Percentiles rank a stretch among this genome's conserved stretches.
Evolutionary conservation across 768 basidiomycete genomes (phyloP).

Genomic region (Infundibulicybe gibba): DNA sequence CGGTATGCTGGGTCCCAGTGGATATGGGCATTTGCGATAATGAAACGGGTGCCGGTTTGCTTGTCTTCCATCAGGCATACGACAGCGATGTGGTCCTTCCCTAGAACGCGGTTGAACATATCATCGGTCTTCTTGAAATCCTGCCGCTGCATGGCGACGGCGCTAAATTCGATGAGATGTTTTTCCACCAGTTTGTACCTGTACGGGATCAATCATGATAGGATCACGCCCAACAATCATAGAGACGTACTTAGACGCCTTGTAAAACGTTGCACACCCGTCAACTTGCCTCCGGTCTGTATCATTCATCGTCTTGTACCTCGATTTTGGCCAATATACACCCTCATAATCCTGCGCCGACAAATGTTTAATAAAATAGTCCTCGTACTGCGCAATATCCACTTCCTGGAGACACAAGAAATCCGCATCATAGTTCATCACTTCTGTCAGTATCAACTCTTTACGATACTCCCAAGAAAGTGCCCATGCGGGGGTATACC

Average conservation of each 20-base stretch:
- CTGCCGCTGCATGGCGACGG: constrained; percentile 86
- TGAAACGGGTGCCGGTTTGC: constrained; percentile 80
- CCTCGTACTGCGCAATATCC: constrained; percentile 88
- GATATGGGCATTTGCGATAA: constrained; percentile 89
- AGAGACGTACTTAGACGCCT: constrained; percentile 70
- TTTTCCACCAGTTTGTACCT: constrained; percentile 94
- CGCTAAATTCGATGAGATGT: constrained; percentile 89
- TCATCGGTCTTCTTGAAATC: constrained; percentile 98
- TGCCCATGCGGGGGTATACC: constrained; percentile 97
- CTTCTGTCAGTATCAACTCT: constrained; percentile 81
- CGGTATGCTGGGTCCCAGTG: constrained; percentile 90
- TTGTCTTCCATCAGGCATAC: constrained; percentile 84
- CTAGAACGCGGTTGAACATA: constrained; percentile 98
- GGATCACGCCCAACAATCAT: constrained; percentile 8
- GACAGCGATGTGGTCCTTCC: constrained; percentile 91
- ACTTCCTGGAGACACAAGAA: constrained; percentile 96
- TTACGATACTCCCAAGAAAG: constrained; percentile 94
- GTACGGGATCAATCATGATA: constrained; percentile 1
- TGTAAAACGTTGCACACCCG: constrained; percentile 97
- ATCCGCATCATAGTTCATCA: constrained; percentile 79
- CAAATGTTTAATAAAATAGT: constrained; percentile 79
- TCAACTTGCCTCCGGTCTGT: constrained; percentile 86
- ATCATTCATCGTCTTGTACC: constrained; percentile 90
- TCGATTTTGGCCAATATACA: constrained; percentile 86
- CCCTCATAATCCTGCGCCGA: constrained; percentile 82